These are phyloP conservation scores for Cephaloascus albidus DNA, from an alignment of 805 yeast genomes.

Conservation along the genomic window DNA sequence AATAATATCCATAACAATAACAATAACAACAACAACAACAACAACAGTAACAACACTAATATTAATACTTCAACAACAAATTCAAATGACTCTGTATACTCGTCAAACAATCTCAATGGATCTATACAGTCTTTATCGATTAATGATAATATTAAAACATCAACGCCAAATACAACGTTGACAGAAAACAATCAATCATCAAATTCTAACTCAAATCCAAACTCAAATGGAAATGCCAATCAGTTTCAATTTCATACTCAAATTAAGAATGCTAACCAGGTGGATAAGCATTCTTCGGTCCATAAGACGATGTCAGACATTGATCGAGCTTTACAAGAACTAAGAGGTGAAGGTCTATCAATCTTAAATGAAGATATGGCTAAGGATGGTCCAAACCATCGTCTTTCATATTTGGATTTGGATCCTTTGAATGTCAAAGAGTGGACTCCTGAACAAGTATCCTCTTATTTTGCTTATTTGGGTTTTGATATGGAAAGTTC, in stretches of 20 bases:
- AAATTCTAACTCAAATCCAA: background rate
- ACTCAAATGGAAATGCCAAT: background rate
- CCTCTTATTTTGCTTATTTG: slow-evolving; percentile 58
- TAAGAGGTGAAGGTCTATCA: slow-evolving; percentile 19
- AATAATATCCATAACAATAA: slow-evolving; percentile 6
- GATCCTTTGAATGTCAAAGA: slow-evolving; percentile 38
- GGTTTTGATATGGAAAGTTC: slow-evolving; percentile 75
- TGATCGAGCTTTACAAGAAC: slow-evolving; percentile 62
- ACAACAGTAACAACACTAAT: too few species aligned
- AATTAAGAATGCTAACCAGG: slow-evolving; percentile 1
- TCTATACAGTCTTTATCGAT: slow-evolving; percentile 1
- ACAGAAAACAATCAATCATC: background rate
- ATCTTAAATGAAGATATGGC: slow-evolving; percentile 5
- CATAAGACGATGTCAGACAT: slow-evolving; percentile 58
- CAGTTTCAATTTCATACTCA: slow-evolving; percentile 9
- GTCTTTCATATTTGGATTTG: slow-evolving; percentile 12
- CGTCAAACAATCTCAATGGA: background rate
- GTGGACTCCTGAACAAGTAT: slow-evolving; percentile 88
- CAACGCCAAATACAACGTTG: background rate
- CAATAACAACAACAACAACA: too few species aligned
- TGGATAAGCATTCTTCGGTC: slow-evolving; percentile 28
- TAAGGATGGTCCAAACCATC: background rate
- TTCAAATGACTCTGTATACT: background rate
- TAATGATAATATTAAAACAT: background rate
- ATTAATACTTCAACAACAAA: too few species aligned